A percentile compares a stretch with the other conserved stretches of the same genome.
These are phyloP conservation scores for Auriscalpium orientale DNA, from an alignment of 768 basidiomycete species.

Conservation along the genomic window DNA sequence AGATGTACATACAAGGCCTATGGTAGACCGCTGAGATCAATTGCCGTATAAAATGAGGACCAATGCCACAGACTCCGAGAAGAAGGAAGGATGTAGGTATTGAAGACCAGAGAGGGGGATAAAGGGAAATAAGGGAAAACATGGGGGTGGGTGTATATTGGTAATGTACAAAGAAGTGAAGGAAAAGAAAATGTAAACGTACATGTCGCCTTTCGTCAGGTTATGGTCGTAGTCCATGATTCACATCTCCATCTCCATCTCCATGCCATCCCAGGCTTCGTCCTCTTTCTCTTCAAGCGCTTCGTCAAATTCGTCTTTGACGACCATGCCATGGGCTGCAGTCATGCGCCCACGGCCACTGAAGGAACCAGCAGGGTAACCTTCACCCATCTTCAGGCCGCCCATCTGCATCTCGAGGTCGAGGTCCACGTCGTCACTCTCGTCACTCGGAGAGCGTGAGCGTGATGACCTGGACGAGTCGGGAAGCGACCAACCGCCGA, in stretches of 20 bases:
- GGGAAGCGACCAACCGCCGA: conserved; percentile 46
- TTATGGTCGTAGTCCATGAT: too few relatives aligned
- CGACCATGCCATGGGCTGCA: conserved; percentile 33
- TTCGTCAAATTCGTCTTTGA: conserved; percentile 34
- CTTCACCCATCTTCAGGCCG: conserved; percentile 3
- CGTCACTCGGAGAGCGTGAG: conserved; percentile 24
- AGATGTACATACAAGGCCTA: too few relatives aligned
- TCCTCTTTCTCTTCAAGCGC: conserved; percentile 30
- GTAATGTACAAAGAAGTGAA: too few relatives aligned
- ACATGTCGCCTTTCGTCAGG: too few relatives aligned
- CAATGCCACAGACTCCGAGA: too few relatives aligned
- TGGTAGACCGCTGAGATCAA: too few relatives aligned
- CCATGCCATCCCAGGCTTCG: conserved; percentile 39
- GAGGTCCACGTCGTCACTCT: conserved; percentile 25
- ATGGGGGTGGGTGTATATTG: too few relatives aligned
- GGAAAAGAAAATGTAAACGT: too few relatives aligned
- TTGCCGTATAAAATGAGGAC: too few relatives aligned
- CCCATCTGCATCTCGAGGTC: conserved; percentile 23
- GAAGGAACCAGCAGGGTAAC: conserved; percentile 16
- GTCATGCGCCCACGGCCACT: conserved; percentile 20
- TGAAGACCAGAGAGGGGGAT: too few relatives aligned
- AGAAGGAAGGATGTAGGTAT: too few relatives aligned
- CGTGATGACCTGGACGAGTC: conserved; percentile 38
- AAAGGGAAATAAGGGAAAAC: too few relatives aligned
- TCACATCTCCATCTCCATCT: conserved; percentile 69